Percentiles rank a stretch among this genome's conserved stretches.
phyloP scores from a whole-genome alignment of 2,329 filamentous ascomycete genomes.

The Mycosphaerella arachidis region DNA sequence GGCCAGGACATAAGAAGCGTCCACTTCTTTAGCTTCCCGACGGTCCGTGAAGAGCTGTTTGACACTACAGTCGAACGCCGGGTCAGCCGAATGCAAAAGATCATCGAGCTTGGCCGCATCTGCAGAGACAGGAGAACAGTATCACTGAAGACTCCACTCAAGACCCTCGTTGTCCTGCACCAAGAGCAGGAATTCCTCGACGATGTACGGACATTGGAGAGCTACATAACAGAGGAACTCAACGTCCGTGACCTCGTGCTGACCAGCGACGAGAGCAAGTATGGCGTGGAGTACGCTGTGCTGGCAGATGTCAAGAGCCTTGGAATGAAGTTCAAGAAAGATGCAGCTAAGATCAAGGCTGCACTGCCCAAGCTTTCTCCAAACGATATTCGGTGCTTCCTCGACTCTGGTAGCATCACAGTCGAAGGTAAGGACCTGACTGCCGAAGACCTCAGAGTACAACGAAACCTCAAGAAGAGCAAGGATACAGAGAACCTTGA shows the following conservation, averaged over 20 bases:
- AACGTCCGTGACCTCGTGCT: conserved; percentile 84
- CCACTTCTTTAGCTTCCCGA: conserved; percentile 87
- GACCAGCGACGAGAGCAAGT: conserved; percentile 80
- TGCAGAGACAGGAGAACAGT: conserved; percentile 80
- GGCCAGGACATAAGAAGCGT: conserved; percentile 77
- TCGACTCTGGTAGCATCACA: conserved; percentile 66
- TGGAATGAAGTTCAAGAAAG: conserved; percentile 96
- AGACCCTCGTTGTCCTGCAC: conserved; percentile 84
- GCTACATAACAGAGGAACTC: conserved; percentile 87
- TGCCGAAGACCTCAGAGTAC: conserved; percentile 77
- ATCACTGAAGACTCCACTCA: conserved; percentile 84
- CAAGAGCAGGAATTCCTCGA: conserved; percentile 76
- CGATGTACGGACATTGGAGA: conserved; percentile 77
- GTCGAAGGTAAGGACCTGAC: conserved; percentile 83
- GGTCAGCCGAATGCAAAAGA: conserved; percentile 86
- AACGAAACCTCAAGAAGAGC: conserved; percentile 70
- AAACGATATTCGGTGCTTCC: conserved; percentile 74
- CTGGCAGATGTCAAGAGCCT: conserved; percentile 89
- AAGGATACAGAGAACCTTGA: conserved; percentile 70
- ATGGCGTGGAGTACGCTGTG: conserved; percentile 88
- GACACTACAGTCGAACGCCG: conserved; percentile 80
- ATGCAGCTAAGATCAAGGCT: conserved; percentile 86
- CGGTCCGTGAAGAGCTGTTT: conserved; percentile 83
- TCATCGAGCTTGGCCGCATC: conserved; percentile 85
- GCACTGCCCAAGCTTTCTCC: conserved; percentile 74